Percentiles rank a stretch among this genome's conserved stretches.
Evolutionary conservation across 2,329 filamentous ascomycete species (phyloP).

Genomic region (Ascochyta clinopodiicola): DNA sequence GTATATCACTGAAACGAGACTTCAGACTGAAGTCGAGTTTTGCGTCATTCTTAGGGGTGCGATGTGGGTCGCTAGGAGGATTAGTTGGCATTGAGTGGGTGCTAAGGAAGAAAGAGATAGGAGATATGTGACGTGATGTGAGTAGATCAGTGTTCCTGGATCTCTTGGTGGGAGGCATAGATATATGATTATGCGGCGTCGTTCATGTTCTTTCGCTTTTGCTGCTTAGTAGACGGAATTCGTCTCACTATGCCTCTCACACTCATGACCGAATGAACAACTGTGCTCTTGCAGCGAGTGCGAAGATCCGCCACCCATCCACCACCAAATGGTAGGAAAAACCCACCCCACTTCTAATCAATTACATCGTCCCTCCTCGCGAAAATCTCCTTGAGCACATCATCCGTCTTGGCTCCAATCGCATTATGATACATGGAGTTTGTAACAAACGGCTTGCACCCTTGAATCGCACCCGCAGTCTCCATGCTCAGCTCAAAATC

Average conservation of each 20-base stretch:
- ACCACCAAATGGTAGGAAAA: too few relatives aligned
- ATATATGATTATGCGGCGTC: too few relatives aligned
- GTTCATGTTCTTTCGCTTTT: too few relatives aligned
- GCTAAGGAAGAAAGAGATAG: not conserved
- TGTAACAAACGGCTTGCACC: constrained; percentile 81
- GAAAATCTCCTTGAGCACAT: constrained; percentile 79
- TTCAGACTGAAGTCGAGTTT: constrained; percentile 9
- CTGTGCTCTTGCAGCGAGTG: too few relatives aligned
- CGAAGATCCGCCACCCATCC: too few relatives aligned
- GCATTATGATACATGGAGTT: constrained; percentile 90
- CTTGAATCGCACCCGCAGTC: constrained; percentile 76
- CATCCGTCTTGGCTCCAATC: constrained; percentile 73
- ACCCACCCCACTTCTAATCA: constrained; percentile 50
- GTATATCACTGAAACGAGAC: not conserved
- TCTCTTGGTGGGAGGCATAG: not conserved
- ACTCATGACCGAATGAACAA: too few relatives aligned
- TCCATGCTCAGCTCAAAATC: constrained; percentile 75
- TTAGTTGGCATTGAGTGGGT: constrained; percentile 12
- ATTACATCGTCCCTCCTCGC: constrained; percentile 73
- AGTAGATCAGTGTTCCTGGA: not conserved
- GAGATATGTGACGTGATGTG: not conserved
- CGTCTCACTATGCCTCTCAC: too few relatives aligned
- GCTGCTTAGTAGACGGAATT: too few relatives aligned
- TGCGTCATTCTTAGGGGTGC: not conserved
- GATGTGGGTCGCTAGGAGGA: constrained; percentile 7